phyloP scores from a whole-genome alignment of 2,329 filamentous ascomycete species.

The Cladosporium oxysporum region DNA sequence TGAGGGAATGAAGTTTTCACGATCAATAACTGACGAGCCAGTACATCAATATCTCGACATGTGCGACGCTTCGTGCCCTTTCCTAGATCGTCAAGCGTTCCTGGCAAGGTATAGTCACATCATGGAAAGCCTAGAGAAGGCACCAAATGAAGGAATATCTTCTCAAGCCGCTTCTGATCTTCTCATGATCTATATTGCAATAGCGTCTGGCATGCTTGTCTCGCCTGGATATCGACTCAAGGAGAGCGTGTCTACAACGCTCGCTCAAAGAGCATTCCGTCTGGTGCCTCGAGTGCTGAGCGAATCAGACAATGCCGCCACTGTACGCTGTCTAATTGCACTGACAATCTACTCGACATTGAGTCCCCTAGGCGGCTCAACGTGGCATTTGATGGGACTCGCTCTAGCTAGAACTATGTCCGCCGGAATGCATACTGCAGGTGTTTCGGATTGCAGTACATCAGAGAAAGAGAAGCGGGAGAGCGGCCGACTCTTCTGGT shows the following conservation, averaged over 20 bases:
- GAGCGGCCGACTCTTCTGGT: conserved; percentile 10
- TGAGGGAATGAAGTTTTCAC: not conserved
- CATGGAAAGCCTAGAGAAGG: not conserved
- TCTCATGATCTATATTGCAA: not conserved
- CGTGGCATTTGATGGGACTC: conserved; percentile 13
- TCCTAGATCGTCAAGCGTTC: conserved; percentile 2
- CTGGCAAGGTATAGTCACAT: not conserved
- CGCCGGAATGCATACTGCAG: conserved; percentile 11
- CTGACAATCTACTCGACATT: conserved; percentile 2
- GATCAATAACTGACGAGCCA: not conserved
- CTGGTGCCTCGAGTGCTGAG: not conserved
- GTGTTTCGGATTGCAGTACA: not conserved
- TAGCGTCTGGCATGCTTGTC: conserved; percentile 3
- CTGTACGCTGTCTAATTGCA: conserved; percentile 2
- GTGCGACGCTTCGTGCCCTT: conserved; percentile 11
- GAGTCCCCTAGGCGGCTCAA: conserved; percentile 6
- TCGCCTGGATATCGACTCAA: not conserved
- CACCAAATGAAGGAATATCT: not conserved
- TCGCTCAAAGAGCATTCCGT: not conserved
- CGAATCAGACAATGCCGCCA: not conserved
- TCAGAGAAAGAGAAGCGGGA: not conserved
- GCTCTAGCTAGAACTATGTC: conserved; percentile 14
- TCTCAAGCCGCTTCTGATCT: conserved; percentile 3
- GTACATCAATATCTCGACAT: conserved; percentile 1
- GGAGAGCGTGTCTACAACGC: not conserved